Evolutionary conservation across 208 protist genomes (phyloP), one percentile per base, ranked within the genome.

Genomic region (Leishmania turanica): DNA sequence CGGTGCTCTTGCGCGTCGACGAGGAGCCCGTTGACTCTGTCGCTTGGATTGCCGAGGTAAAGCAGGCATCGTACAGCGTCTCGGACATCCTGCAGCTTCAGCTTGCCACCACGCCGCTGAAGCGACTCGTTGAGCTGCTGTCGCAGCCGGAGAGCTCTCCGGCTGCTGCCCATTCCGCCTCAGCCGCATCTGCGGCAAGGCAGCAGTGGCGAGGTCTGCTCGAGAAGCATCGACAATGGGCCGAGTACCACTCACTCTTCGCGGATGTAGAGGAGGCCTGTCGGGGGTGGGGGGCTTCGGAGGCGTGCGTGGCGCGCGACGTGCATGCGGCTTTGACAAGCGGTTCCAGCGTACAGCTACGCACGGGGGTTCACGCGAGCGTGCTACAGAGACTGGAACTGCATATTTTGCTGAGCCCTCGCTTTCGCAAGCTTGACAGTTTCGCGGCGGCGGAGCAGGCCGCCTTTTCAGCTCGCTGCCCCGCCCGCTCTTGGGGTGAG

Each of bases 341-440:
- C 8, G 73, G 86, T 40, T n/a, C 17, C 75, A 80, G 87, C 19
- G 87, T 96, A 27, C 90, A 90, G 6, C 76, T 97, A 21, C 91
- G 89, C 56, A 87, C 90, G 34, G 93, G 93, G 2, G 87, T 94
- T 15, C 88, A 89, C 77, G 79, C 88, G 65, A 94, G 88, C 0
- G 80, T 97, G 7, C 7, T 95, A 1, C 88, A 95, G 2, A 76
- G 91, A 58, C 68, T 45, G 1, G 65, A 83, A 45, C 60, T 93
- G 21, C 82, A 49, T 81, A 37, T 90, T 19, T 42, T 81, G 37
- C 34, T 82, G 17, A 42, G 77, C 49, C 31, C 65, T 42, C 73
- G 66, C 3, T n/a, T 73, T 24, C 78, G 78, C 37, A 70, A 71
- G 71, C 45, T 79, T n/a, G 80, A 83, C 56, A 31, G 64, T 19